Evolutionary conservation across 164 flowering plant genomes (phyloP), one percentile per base, ranked within the genome.

Genomic region (Berberis thunbergii): DNA sequence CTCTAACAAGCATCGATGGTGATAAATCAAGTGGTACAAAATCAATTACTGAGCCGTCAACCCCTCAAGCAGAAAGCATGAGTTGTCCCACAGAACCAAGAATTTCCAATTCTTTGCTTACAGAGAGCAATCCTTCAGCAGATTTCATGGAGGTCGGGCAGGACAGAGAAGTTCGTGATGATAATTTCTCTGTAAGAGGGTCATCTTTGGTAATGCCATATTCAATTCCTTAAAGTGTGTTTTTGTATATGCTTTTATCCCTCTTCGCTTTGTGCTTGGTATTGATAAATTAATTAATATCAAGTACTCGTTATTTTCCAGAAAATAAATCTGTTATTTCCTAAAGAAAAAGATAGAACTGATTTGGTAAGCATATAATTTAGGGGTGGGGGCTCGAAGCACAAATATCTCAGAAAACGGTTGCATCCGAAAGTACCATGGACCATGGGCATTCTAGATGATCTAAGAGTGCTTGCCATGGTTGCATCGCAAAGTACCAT

Each of bases 41-140:
- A 26, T 91, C 97, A 72, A 72, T 65, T 45, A 83, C 90, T 59
- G 77, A 86, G 50, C 96, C 97, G 57, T 91, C 97, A 69, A 89
- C 99, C 45, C 97, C 99, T 65, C 90, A 80, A 75, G 88, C 88
- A 62, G 96, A 86, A 68, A 79, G 76, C 63, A 58, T 72, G 57
- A 85, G 82, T 74, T 69, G 72, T 73, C 88, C 63, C 40, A 57
- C 78, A 67, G 99, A 87, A 67, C 71, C 83, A 64, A 81, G 88
- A 68, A 60, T 75, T 72, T 84, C 93, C 49, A 83, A 79, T 62
- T 83, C 91, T 59, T 62, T 86, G 62, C 72, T 71, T 59, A 49
- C 82, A 61, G 97, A 85, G 72, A 77, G 78, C 63, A 77, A 79
- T 68, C 82, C 88, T 44, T 77, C 89, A 54, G 74, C 72, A 1